Evolutionary conservation across 2,329 filamentous ascomycete genomes (phyloP).

Genomic region (Penicillium nordicum): DNA sequence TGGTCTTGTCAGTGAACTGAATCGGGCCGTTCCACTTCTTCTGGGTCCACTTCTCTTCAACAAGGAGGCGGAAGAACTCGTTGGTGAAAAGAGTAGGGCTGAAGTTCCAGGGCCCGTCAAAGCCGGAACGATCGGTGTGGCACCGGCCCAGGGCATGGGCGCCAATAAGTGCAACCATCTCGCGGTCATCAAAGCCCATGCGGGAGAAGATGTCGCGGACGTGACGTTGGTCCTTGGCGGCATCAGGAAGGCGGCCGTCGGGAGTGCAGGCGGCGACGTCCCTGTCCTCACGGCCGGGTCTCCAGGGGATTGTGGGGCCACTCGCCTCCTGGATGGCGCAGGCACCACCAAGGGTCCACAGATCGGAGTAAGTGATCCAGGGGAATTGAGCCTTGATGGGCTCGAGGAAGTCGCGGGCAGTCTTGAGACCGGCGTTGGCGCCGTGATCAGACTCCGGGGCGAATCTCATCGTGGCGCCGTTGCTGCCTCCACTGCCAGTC

Average conservation of each 20-base stretch:
- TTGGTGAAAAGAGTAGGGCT: conserved; percentile 89
- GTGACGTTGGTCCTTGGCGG: conserved; percentile 71
- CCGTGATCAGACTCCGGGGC: conserved; percentile 83
- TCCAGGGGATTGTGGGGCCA: conserved; percentile 81
- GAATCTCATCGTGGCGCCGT: conserved; percentile 97
- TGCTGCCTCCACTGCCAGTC: conserved; percentile 86
- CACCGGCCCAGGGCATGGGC: conserved; percentile 86
- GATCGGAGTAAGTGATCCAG: conserved; percentile 94
- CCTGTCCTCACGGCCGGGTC: conserved; percentile 77
- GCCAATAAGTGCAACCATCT: conserved; percentile 86
- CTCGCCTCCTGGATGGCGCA: conserved; percentile 92
- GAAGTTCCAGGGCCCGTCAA: conserved; percentile 86
- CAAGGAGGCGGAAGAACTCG: conserved; percentile 84
- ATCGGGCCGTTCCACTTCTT: conserved; percentile 88
- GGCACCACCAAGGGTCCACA: conserved; percentile 89
- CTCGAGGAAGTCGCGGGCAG: conserved; percentile 87
- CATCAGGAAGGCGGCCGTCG: conserved; percentile 87
- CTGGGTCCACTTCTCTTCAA: conserved; percentile 89
- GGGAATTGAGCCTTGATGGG: conserved; percentile 87
- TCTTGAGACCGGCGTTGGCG: conserved; percentile 85
- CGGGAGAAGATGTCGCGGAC: conserved; percentile 89
- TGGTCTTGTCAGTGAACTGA: conserved; percentile 85
- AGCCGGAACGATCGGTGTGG: conserved; percentile 85
- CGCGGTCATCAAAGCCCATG: conserved; percentile 97
- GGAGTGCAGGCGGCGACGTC: conserved; percentile 85